phyloP scores from a whole-genome alignment of 2,329 filamentous ascomycete genomes.

The Aureobasidium lini region DNA sequence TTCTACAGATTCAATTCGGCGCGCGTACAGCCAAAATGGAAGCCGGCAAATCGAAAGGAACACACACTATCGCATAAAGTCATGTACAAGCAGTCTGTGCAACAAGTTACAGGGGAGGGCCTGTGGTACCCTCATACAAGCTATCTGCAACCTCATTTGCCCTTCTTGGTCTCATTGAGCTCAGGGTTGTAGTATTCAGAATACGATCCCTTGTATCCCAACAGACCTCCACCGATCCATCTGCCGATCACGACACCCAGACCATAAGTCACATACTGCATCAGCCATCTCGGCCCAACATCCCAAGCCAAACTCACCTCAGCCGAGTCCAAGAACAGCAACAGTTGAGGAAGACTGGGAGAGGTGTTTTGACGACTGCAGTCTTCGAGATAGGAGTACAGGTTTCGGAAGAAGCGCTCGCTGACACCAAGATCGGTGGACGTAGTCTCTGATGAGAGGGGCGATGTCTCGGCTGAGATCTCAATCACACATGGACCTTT shows the following conservation, averaged over 20 bases:
- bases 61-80: slow-evolving; percentile 29
- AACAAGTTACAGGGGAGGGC: too few species aligned
- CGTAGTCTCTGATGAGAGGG: slow-evolving; percentile 13
- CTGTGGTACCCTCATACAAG: too few species aligned
- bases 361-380: slow-evolving; percentile 20
- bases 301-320: slow-evolving; percentile 24
- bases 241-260: slow-evolving; percentile 23
- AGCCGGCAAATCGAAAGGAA: slow-evolving; percentile 41
- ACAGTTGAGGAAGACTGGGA: slow-evolving; percentile 22
- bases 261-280: slow-evolving; percentile 19
- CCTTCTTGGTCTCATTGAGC: slow-evolving; percentile 12
- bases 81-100: not conserved
- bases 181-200: slow-evolving; percentile 16
- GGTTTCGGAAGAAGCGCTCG: slow-evolving; percentile 24
- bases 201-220: slow-evolving; percentile 16
- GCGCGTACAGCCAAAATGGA: slow-evolving; percentile 42
- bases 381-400: slow-evolving; percentile 26
- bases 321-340: slow-evolving; percentile 23
- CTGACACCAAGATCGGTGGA: slow-evolving; percentile 18
- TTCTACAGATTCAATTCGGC: slow-evolving; percentile 36
- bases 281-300: slow-evolving; percentile 21
- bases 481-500: slow-evolving; percentile 23
- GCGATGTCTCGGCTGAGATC: slow-evolving; percentile 18
- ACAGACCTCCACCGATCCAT: slow-evolving; percentile 16
- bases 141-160: not conserved